These are phyloP conservation scores for Xylaria acuta DNA, from an alignment of 495 filamentous ascomycete genomes.

Conservation along the genomic window DNA sequence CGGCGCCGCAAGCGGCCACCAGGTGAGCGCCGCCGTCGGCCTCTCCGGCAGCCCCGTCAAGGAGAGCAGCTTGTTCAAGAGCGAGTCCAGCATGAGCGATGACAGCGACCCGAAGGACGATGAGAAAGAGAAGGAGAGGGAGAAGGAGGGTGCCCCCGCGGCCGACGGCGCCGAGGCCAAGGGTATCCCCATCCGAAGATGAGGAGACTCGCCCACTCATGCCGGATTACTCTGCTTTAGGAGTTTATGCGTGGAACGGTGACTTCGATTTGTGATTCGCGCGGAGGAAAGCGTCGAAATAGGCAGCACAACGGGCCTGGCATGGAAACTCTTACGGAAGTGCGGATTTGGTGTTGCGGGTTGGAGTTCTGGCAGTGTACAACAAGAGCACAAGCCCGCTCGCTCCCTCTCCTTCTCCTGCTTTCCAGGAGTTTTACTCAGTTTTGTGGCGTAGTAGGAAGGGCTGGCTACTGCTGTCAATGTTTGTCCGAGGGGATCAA, in stretches of 20 bases:
- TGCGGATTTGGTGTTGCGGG: background rate
- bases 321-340: background rate
- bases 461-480: background rate
- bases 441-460: conserved; percentile 10
- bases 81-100: conserved; percentile 77
- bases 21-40: conserved; percentile 31
- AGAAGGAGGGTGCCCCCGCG: conserved; percentile 27
- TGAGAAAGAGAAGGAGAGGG: too few relatives aligned
- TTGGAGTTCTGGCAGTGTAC: conserved; percentile 18
- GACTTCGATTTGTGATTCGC: background rate
- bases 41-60: conserved; percentile 81
- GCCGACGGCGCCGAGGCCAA: conserved; percentile 41
- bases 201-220: conserved; percentile 17
- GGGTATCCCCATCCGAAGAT: conserved; percentile 70
- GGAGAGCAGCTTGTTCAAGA: conserved; percentile 82
- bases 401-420: background rate
- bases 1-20: conserved; percentile 46
- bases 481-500: background rate
- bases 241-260: background rate
- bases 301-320: conserved; percentile 6
- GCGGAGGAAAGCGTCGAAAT: background rate
- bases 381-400: conserved; percentile 16
- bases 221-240: background rate
- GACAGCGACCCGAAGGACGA: conserved; percentile 49
- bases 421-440: background rate